Conservation (phyloP, 1,139 yeast species). For the Pichia sp. region DNA sequence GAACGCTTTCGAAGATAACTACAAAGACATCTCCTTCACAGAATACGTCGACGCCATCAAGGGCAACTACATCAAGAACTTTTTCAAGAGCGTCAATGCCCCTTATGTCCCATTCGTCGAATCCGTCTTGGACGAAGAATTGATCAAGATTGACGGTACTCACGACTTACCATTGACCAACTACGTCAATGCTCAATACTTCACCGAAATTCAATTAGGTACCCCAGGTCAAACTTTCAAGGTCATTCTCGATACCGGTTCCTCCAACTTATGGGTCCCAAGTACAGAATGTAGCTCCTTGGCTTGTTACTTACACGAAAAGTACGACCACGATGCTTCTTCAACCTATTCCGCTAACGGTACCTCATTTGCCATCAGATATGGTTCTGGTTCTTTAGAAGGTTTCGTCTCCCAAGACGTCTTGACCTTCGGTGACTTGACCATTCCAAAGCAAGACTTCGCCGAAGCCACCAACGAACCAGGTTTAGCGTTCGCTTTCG, state of each 20-base stretch:
- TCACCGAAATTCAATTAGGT: conserved; percentile 84
- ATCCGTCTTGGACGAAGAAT: conserved; percentile 14
- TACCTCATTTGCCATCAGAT: conserved; percentile 75
- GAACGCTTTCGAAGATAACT: conserved; percentile 59
- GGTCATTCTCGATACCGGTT: conserved; percentile 92
- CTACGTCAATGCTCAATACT: conserved; percentile 94
- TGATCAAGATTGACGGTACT: conserved; percentile 26
- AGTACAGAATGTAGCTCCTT: conserved; percentile 83
- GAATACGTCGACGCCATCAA: conserved; percentile 72
- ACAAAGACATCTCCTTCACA: conserved; percentile 56
- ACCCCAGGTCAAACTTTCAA: conserved; percentile 92
- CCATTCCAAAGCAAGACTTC: conserved; percentile 84
- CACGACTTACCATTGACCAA: conserved; percentile 84
- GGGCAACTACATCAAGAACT: conserved; percentile 54
- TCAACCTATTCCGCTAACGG: conserved; percentile 86
- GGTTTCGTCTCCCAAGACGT: conserved; percentile 90
- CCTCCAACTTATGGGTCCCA: conserved; percentile 97
- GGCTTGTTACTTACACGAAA: conserved; percentile 91
- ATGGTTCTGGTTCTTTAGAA: conserved; percentile 90
- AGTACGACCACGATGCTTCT: conserved; percentile 81
- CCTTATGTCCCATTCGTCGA: conserved; percentile 48
- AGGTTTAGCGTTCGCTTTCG: conserved; percentile 96
- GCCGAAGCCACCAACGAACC: conserved; percentile 98
- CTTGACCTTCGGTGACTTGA: conserved; percentile 76
- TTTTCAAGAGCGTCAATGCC: conserved; percentile 13